Conservation (phyloP, 176 grass and related monocot species). For the Aechmea fasciata region DNA sequence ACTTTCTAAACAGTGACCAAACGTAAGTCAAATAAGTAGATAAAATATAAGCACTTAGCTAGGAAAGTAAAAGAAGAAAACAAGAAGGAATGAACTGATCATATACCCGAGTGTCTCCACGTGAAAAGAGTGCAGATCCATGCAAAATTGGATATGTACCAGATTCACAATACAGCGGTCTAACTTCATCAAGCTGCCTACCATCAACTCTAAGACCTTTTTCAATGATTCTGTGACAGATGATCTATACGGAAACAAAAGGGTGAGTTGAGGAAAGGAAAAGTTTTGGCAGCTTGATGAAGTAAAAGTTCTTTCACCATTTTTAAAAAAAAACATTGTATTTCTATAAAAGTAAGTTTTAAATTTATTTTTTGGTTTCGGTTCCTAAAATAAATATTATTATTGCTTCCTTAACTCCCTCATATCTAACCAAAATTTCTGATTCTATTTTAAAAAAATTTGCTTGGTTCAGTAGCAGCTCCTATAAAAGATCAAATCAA, state of each 20-base stretch:
- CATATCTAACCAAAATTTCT: too few species aligned
- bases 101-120: constrained; percentile 76
- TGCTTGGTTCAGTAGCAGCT: too few species aligned
- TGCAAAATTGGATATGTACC: constrained; percentile 59
- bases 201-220: constrained; percentile 89
- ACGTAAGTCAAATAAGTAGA: neutral
- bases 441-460: too few species aligned
- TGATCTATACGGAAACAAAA: constrained; percentile 45
- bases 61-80: neutral
- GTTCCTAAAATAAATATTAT: too few species aligned
- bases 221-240: constrained; percentile 90
- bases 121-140: constrained; percentile 92
- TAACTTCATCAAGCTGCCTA: constrained; percentile 90
- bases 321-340: too few species aligned
- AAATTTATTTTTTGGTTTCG: too few species aligned
- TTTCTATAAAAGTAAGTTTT: too few species aligned
- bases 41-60: neutral
- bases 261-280: constrained; percentile 1
- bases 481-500: too few species aligned
- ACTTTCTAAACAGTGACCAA: neutral
- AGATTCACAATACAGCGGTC: constrained; percentile 85
- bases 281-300: too few species aligned
- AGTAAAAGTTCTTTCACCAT: too few species aligned
- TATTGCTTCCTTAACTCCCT: too few species aligned
- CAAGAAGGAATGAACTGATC: neutral